Percentiles rank a stretch among this genome's conserved stretches.
These are phyloP conservation scores for Rhodotorula diobovata DNA, from an alignment of 768 basidiomycete species.

Conservation along the genomic window DNA sequence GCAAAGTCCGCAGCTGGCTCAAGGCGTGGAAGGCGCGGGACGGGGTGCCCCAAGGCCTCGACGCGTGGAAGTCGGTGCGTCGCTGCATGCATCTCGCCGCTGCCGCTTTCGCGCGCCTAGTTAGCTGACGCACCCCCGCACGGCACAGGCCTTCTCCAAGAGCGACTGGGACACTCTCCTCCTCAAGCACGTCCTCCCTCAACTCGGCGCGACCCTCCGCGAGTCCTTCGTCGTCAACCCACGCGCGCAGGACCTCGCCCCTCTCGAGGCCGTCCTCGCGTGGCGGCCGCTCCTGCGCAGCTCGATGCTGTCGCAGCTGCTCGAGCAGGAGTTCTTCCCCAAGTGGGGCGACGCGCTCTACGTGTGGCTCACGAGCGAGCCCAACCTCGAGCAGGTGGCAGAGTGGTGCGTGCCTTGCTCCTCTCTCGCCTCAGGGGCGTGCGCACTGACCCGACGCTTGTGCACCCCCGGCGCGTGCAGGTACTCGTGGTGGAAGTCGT, in stretches of 20 bases:
- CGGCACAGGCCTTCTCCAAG: conserved; percentile 62
- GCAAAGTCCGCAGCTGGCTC: conserved; percentile 75
- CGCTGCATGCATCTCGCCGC: neutral
- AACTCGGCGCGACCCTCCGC: conserved; percentile 74
- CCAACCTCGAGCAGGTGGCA: conserved; percentile 83
- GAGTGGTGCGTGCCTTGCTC: conserved; percentile 64
- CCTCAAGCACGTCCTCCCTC: conserved; percentile 86
- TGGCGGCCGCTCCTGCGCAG: conserved; percentile 73
- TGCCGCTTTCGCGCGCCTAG: neutral
- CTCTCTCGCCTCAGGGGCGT: neutral
- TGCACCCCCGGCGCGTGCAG: conserved; percentile 23
- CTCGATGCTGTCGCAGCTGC: conserved; percentile 71
- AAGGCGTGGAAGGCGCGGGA: conserved; percentile 69
- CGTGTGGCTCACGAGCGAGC: conserved; percentile 77
- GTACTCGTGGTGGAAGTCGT: conserved; percentile 71
- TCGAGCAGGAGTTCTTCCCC: conserved; percentile 91
- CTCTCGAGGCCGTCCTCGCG: conserved; percentile 66
- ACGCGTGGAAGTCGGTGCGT: conserved; percentile 74
- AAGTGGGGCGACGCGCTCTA: conserved; percentile 92
- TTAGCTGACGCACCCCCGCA: neutral
- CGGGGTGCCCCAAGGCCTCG: conserved; percentile 68
- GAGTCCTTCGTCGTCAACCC: conserved; percentile 88
- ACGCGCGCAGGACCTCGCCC: conserved; percentile 77
- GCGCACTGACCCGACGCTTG: neutral
- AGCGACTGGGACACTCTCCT: conserved; percentile 87